Conservation (phyloP, 2,329 filamentous ascomycete genomes). For the Fusarium anguioides region DNA sequence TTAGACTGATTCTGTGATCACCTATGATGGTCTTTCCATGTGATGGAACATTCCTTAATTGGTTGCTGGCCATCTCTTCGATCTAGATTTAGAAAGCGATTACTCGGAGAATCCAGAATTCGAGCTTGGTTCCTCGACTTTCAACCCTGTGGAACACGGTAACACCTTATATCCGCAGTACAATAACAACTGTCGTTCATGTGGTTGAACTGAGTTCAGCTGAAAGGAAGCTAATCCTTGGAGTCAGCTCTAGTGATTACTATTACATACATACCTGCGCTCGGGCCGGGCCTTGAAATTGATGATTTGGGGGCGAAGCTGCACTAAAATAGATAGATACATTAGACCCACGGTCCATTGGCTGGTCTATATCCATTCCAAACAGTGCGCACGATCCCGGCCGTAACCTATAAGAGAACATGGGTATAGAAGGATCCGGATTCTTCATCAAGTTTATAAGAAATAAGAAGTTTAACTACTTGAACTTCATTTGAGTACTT, state of each 20-base stretch:
- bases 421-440: neutral
- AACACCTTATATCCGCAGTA: too few relatives aligned
- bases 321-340: conserved; percentile 2
- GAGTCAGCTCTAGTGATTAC: conserved; percentile 20
- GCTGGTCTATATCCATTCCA: neutral
- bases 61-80: neutral
- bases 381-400: neutral
- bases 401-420: neutral
- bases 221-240: conserved; percentile 20
- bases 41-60: conserved; percentile 6
- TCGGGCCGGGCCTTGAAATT: conserved; percentile 20
- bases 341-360: neutral
- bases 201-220: conserved; percentile 2
- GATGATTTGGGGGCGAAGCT: neutral
- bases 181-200: neutral
- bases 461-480: neutral
- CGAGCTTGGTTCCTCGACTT: neutral
- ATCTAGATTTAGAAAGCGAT: neutral
- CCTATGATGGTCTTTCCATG: neutral
- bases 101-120: neutral
- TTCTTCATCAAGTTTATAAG: neutral
- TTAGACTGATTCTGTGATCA: neutral
- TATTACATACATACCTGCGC: too few relatives aligned
- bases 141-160: too few relatives aligned
- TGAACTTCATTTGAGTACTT: neutral